Conservation (phyloP, 1,284 basidiomycete species). For the Xerocomus alliaceus region DNA sequence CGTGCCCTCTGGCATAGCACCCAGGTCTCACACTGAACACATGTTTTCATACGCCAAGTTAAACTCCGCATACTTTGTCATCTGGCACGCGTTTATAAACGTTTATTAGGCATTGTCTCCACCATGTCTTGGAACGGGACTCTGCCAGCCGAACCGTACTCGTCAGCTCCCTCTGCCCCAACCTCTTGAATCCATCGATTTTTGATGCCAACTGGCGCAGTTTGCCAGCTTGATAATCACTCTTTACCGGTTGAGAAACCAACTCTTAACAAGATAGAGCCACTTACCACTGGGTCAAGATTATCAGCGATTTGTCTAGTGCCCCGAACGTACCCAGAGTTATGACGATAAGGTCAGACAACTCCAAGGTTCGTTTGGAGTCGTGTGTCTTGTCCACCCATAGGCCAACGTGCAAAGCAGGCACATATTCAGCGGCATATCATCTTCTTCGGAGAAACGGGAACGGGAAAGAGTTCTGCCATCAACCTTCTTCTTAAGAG, state of each 20-base stretch:
- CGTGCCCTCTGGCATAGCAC: too few relatives aligned
- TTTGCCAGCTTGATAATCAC: neutral
- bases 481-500: slow-evolving; percentile 36
- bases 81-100: slow-evolving; percentile 1
- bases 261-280: neutral
- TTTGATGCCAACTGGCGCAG: neutral
- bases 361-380: slow-evolving; percentile 22
- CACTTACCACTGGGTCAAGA: neutral
- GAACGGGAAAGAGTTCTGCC: slow-evolving; percentile 38
- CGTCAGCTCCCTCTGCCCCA: neutral
- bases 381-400: neutral
- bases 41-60: slow-evolving; percentile 11
- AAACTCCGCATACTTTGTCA: slow-evolving; percentile 4
- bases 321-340: neutral
- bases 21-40: slow-evolving; percentile 15
- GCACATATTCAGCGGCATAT: slow-evolving; percentile 19
- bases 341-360: neutral
- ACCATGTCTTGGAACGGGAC: slow-evolving; percentile 7
- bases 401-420: slow-evolving; percentile 1
- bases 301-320: neutral
- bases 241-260: neutral
- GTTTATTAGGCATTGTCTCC: slow-evolving; percentile 11
- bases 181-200: neutral
- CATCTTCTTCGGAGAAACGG: slow-evolving; percentile 37
- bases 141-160: neutral